Percentiles rank a stretch among this genome's conserved stretches.
These are phyloP conservation scores for Magnusiomyces sp. DNA, from an alignment of 1,139 yeast genomes.

Conservation along the genomic window DNA sequence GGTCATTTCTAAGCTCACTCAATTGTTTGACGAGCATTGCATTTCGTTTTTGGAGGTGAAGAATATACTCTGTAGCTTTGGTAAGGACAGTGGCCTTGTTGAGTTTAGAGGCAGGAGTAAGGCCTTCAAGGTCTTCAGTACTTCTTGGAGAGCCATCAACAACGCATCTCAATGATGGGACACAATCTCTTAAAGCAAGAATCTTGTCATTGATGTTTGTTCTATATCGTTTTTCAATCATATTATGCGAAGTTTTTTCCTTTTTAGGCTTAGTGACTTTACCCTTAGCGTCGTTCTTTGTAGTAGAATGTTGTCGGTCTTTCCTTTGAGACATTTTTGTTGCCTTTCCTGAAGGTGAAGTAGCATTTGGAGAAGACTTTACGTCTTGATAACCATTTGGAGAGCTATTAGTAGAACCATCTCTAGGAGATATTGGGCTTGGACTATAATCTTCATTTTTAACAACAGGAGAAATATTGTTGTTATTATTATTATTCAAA, in stretches of 20 bases:
- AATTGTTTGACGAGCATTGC: conserved; percentile 20
- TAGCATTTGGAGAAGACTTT: conserved; percentile 2
- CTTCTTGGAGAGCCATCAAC: conserved; percentile 30
- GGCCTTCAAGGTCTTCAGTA: conserved; percentile 58
- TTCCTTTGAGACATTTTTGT: conserved; percentile 4
- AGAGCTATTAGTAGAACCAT: too few species aligned
- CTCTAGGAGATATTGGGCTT: background rate
- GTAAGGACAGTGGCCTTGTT: conserved; percentile 84
- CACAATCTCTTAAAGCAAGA: conserved; percentile 62
- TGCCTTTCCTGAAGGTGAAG: background rate
- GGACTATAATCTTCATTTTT: background rate
- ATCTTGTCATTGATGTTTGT: conserved; percentile 71
- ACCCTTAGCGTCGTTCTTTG: conserved; percentile 17
- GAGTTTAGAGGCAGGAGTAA: conserved; percentile 77
- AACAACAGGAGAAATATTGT: background rate
- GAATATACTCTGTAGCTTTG: conserved; percentile 85
- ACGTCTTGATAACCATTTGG: too few species aligned
- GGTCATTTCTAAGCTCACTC: background rate
- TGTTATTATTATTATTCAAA: too few species aligned
- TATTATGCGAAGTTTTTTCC: conserved; percentile 62
- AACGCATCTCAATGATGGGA: conserved; percentile 46
- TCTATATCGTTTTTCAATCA: conserved; percentile 72
- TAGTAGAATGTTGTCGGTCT: background rate
- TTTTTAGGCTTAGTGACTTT: conserved; percentile 33
- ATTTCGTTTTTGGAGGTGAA: conserved; percentile 70